phyloP scores from a whole-genome alignment of 2,329 filamentous ascomycete species.

The Volutella citrinella region DNA sequence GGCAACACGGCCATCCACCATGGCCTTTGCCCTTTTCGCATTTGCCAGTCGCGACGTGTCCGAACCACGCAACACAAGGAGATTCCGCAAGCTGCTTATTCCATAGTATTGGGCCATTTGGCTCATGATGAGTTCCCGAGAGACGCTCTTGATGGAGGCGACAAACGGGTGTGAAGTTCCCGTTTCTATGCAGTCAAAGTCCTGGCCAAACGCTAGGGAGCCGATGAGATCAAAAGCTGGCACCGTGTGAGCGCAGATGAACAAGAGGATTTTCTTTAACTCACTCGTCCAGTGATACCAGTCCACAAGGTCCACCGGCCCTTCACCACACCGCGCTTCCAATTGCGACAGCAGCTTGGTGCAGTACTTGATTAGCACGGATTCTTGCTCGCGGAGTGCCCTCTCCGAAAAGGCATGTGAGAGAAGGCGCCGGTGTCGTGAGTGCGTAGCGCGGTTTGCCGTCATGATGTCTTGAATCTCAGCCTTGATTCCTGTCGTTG shows the following conservation, averaged over 20 bases:
- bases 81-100: neutral
- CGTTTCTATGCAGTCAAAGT: conserved; percentile 17
- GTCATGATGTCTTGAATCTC: conserved; percentile 16
- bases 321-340: conserved; percentile 3
- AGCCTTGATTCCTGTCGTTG: neutral
- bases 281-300: conserved; percentile 19
- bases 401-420: conserved; percentile 18
- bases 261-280: no score
- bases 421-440: conserved; percentile 15
- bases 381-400: conserved; percentile 18
- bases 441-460: conserved; percentile 13
- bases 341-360: conserved; percentile 13
- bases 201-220: conserved; percentile 16
- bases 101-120: conserved; percentile 16
- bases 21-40: conserved; percentile 12
- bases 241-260: neutral
- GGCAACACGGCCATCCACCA: conserved; percentile 14
- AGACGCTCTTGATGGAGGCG: conserved; percentile 14
- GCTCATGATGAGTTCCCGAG: conserved; percentile 17
- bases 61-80: neutral
- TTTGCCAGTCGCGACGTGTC: conserved; percentile 10
- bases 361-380: conserved; percentile 13
- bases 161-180: conserved; percentile 18
- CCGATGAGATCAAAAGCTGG: conserved; percentile 19
- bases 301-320: conserved; percentile 10